Evolutionary conservation across 352 stramenopile species (phyloP).

Genomic region (Globisporangium alternatum): DNA sequence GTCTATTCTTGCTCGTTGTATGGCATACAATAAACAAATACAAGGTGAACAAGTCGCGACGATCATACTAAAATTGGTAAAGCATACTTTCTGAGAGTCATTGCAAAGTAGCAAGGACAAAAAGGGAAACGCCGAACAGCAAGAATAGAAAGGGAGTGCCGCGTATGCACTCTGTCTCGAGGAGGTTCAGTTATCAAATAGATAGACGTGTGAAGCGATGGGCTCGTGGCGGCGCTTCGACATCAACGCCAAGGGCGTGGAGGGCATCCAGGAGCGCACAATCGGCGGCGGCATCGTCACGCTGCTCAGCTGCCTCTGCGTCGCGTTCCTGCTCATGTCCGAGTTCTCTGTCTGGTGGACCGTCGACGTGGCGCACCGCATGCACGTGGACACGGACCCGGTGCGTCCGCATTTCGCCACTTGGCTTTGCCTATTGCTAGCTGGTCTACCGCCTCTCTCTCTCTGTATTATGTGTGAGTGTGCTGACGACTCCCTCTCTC

Average conservation of each 20-base stretch:
- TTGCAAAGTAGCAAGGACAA: too few species aligned
- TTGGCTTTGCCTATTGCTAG: not conserved
- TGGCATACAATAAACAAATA: too few species aligned
- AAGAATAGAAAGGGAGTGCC: too few species aligned
- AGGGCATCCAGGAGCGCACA: constrained; percentile 88
- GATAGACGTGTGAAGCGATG: constrained; percentile 21
- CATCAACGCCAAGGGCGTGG: constrained; percentile 86
- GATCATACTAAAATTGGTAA: too few species aligned
- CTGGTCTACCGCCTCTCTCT: not conserved
- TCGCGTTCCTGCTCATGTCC: constrained; percentile 74
- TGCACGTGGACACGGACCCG: constrained; percentile 83
- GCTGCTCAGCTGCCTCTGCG: constrained; percentile 71
- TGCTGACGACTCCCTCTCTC: not conserved
- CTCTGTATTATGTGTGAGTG: not conserved
- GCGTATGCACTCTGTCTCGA: constrained; percentile 4
- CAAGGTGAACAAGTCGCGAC: too few species aligned
- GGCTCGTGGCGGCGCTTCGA: constrained; percentile 81
- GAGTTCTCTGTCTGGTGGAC: constrained; percentile 86
- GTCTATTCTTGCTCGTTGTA: too few species aligned
- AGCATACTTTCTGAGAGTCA: too few species aligned
- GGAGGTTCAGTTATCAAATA: constrained; percentile 11
- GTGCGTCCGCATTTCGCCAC: constrained; percentile 28
- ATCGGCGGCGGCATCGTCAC: constrained; percentile 81
- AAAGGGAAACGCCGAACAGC: too few species aligned
- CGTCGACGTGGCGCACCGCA: constrained; percentile 79